A percentile compares a stretch with the other conserved stretches of the same genome.
phyloP scores from a whole-genome alignment of 495 filamentous ascomycete species.

The Acidomyces sp. region DNA sequence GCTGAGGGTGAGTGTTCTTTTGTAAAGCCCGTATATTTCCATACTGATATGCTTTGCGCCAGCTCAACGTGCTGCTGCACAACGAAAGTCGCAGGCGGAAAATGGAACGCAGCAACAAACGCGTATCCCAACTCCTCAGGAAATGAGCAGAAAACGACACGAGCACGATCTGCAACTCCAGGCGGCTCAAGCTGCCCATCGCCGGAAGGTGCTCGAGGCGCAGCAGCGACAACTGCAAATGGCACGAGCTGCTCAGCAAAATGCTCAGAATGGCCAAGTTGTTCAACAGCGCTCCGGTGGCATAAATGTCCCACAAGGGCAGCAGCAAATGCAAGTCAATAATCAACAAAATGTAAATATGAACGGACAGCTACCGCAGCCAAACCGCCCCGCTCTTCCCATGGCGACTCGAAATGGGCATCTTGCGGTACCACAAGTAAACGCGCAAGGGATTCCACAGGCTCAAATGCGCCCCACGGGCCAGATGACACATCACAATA shows the following conservation, averaged over 20 bases:
- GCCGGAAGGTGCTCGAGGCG: slow-evolving; percentile 47
- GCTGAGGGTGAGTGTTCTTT: slow-evolving; percentile 48
- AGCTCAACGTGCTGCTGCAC: slow-evolving; percentile 30
- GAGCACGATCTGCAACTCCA: slow-evolving; percentile 67
- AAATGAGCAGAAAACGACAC: slow-evolving; percentile 76
- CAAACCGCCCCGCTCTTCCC: slow-evolving; percentile 10
- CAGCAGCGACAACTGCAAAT: slow-evolving; percentile 26
- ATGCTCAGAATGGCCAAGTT: slow-evolving; percentile 6
- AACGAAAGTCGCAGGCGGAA: slow-evolving; percentile 22
- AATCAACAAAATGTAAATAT: slow-evolving; percentile 13
- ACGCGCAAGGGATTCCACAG: slow-evolving; percentile 57
- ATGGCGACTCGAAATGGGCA: slow-evolving; percentile 30
- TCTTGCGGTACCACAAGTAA: slow-evolving; percentile 37
- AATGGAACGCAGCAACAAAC: slow-evolving; percentile 25
- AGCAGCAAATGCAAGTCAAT: slow-evolving; percentile 12
- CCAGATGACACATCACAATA: slow-evolving; percentile 32
- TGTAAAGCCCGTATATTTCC: background rate
- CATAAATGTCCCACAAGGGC: slow-evolving; percentile 7
- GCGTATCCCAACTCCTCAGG: slow-evolving; percentile 59
- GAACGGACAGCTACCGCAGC: slow-evolving; percentile 21
- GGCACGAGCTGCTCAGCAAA: background rate
- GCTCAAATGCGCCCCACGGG: slow-evolving; percentile 53
- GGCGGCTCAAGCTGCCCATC: slow-evolving; percentile 58
- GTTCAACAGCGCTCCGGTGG: slow-evolving; percentile 11
- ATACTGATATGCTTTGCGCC: slow-evolving; percentile 2